Base-by-base conservation (phyloP, 169 alveolate genomes). In the Eimeria necatrix region DNA sequence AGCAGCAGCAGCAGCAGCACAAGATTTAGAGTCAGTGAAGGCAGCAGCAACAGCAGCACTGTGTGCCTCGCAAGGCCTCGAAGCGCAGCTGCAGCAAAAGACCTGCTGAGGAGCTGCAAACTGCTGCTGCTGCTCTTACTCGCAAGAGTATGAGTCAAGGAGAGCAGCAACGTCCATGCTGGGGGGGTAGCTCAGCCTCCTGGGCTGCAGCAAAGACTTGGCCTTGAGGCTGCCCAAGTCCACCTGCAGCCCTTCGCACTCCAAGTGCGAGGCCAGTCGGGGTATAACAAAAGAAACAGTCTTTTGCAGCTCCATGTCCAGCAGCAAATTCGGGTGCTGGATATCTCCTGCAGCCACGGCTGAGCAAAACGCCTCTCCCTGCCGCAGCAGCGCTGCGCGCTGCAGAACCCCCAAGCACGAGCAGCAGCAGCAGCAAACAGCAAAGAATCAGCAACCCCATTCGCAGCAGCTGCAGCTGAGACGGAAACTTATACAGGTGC, bases 291-390 rank as follows among this genome's bases (percentile, higher is more conserved):
- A 76, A 8, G 94, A 68, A 60, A 88, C 94, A 10, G 94, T 88
- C 71, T 88, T 88, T 41, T 88, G 87, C 32, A 88, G 56, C 70
- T 88, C 94, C 51, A 76, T 24, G 20, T 88, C 86, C 61, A 88
- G 22, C 32, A 64, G 46, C 24, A 88, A 5, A 52, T 71, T 88
- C 48, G 94, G 94, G 26, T 88, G 94, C 87, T 60, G 81, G 51
- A 88, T 88, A 59, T 71, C 94, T 48, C 94, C 94, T 5, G 64
- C 94, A 7, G 94, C 94, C 4, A 88, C 94, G 10, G 94, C 94
- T 9, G 86, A 78, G 53, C 94, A 88, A 52, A 88, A 88, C 9
- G 78, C 94, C 41, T 88, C 94, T 41, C 94, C 94, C 32, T 88
- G 94, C 18, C 94, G 86, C 32, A 88, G 86, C 56, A 88, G 14